Conservation (phyloP, 768 basidiomycete species). For the Cubamyces lactineus region DNA sequence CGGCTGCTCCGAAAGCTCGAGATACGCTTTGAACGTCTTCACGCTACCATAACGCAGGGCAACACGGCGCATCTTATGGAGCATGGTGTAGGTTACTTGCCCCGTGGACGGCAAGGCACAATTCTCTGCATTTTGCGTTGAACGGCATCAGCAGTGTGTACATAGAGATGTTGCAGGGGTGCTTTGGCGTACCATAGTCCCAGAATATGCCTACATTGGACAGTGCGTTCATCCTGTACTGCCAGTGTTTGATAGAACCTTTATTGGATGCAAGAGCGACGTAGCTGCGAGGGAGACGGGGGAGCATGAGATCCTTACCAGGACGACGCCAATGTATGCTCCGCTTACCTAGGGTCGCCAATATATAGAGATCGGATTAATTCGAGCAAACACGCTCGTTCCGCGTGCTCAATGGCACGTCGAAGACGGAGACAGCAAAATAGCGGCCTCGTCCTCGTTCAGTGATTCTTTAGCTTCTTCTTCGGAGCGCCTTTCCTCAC, state of each 20-base stretch:
- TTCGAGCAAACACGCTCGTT: background rate
- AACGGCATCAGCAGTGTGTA: background rate
- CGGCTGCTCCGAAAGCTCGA: constrained; percentile 47
- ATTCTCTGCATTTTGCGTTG: constrained; percentile 36
- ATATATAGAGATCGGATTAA: background rate
- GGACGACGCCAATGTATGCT: no score
- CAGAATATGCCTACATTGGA: constrained; percentile 38
- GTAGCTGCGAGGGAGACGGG: no score
- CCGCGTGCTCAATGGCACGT: background rate
- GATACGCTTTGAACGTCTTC: constrained; percentile 56
- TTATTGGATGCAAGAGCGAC: no score
- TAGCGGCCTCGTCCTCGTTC: background rate
- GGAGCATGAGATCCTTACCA: no score
- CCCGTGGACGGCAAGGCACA: constrained; percentile 40
- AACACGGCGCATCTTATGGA: constrained; percentile 47
- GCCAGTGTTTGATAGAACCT: background rate
- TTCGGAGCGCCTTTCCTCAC: no score
- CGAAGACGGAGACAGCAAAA: background rate
- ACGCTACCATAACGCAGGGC: constrained; percentile 51
- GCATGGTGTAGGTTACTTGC: constrained; percentile 44
- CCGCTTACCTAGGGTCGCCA: background rate
- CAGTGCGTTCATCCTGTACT: background rate
- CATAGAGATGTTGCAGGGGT: background rate
- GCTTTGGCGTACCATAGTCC: constrained; percentile 43
- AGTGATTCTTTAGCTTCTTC: background rate